Percentiles rank a stretch among this genome's conserved stretches.
Conservation (phyloP, 257 asterid genomes). For the Solanum pimpinellifolium region DNA sequence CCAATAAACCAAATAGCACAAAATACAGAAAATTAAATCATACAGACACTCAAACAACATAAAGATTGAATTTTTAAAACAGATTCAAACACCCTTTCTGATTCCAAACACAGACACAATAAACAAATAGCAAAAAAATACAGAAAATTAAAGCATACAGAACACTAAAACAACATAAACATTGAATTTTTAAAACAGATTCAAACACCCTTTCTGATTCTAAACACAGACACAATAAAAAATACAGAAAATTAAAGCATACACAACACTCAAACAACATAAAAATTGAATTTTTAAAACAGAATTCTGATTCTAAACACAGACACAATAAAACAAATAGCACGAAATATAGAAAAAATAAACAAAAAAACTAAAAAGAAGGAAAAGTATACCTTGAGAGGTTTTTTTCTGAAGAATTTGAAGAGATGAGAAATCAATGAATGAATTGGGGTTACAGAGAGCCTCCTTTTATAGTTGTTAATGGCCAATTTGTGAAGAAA, state of each 20-base stretch:
- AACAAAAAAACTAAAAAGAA: not conserved
- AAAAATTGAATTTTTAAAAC: not conserved
- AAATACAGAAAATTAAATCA: not conserved
- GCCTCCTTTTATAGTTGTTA: conserved; percentile 10
- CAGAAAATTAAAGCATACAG: not conserved
- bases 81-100: not conserved
- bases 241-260: not conserved
- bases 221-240: not conserved
- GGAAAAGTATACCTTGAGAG: not conserved
- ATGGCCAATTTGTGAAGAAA: conserved; percentile 10
- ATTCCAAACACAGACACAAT: not conserved
- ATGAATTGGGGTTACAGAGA: not conserved
- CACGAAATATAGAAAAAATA: too few relatives aligned
- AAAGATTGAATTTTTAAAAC: not conserved
- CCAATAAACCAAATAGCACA: not conserved
- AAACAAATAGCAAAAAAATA: not conserved
- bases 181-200: not conserved
- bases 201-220: not conserved
- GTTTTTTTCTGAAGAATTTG: not conserved
- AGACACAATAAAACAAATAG: not conserved
- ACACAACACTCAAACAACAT: not conserved
- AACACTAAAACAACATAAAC: not conserved
- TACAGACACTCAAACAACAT: not conserved
- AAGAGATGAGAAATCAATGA: not conserved
- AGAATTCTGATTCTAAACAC: not conserved